phyloP scores from a whole-genome alignment of 2,329 filamentous ascomycete genomes.

The Fusarium pseudoanthophilum region DNA sequence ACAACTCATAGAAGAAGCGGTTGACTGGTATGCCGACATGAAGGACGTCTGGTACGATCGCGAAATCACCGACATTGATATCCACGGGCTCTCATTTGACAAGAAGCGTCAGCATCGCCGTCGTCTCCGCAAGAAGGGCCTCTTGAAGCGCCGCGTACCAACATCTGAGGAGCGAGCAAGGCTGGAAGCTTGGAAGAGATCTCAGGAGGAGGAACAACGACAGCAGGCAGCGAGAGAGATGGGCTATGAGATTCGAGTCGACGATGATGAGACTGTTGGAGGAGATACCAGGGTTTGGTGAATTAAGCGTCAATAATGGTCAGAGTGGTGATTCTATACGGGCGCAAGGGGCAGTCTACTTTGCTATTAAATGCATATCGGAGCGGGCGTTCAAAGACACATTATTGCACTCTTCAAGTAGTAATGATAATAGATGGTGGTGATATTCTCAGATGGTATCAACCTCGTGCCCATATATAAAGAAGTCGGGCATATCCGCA shows the following conservation, averaged over 20 bases:
- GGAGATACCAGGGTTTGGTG: conserved; percentile 46
- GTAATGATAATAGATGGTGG: conserved; percentile 32
- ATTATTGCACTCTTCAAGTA: conserved; percentile 14
- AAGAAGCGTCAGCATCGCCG: conserved; percentile 61
- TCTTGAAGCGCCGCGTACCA: conserved; percentile 50
- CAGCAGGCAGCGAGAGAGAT: conserved; percentile 53
- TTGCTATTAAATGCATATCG: conserved; percentile 33
- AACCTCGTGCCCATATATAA: conserved; percentile 33
- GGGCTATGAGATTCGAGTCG: conserved; percentile 51
- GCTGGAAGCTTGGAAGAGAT: conserved; percentile 58
- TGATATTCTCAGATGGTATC: conserved; percentile 40
- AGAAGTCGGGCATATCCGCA: conserved; percentile 13
- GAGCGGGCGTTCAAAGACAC: conserved; percentile 31
- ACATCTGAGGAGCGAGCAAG: conserved; percentile 55
- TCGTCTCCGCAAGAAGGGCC: conserved; percentile 61
- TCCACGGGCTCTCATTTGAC: conserved; percentile 57
- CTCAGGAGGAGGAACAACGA: conserved; percentile 54
- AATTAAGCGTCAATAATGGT: background rate
- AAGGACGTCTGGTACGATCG: conserved; percentile 58
- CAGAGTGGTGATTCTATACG: background rate
- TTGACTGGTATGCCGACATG: conserved; percentile 60
- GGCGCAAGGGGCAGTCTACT: background rate
- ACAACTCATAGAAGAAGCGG: conserved; percentile 55
- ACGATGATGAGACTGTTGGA: conserved; percentile 47
- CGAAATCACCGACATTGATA: conserved; percentile 57